Conservation (phyloP, 108 stramenopile genomes). For the Fragilaria crotonensis region DNA sequence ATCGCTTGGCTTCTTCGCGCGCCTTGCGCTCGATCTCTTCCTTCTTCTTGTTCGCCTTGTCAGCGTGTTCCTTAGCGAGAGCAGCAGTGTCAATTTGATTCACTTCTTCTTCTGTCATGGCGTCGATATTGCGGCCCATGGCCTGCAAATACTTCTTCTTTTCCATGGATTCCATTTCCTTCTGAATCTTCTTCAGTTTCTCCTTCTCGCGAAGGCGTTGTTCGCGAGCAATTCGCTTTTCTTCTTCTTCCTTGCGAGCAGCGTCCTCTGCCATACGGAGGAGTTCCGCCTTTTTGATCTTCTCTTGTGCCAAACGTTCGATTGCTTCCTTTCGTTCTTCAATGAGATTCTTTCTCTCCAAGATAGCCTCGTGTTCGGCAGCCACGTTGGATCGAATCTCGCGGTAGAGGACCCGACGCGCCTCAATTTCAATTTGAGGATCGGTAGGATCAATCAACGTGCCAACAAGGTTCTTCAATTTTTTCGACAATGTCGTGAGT, state of each 20-base stretch:
- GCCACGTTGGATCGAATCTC: constrained; percentile 56
- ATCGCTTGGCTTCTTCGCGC: constrained; percentile 70
- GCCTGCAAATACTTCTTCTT: constrained; percentile 71
- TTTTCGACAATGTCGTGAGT: constrained; percentile 65
- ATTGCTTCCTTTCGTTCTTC: constrained; percentile 92
- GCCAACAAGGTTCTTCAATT: constrained; percentile 46
- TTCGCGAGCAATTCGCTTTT: constrained; percentile 67
- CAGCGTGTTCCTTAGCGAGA: constrained; percentile 78
- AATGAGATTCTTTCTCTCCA: constrained; percentile 83
- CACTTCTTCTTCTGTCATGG: constrained; percentile 78
- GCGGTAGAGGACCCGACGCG: constrained; percentile 44
- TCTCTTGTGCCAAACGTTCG: constrained; percentile 72
- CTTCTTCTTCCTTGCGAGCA: constrained; percentile 83
- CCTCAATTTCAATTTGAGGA: constrained; percentile 7
- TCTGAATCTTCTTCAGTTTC: constrained; percentile 82
- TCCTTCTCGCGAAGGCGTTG: constrained; percentile 77
- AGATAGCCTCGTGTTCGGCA: constrained; percentile 60
- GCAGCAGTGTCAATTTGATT: constrained; percentile 56
- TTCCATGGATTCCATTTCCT: constrained; percentile 81
- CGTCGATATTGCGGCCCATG: constrained; percentile 83
- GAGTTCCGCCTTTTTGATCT: constrained; percentile 39
- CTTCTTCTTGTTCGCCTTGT: constrained; percentile 83
- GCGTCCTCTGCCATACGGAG: too few species aligned
- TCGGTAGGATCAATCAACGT: constrained; percentile 42
- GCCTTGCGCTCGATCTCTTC: constrained; percentile 86